phyloP scores from a whole-genome alignment of 805 yeast species.

The Suhomyces xylopsoci region DNA sequence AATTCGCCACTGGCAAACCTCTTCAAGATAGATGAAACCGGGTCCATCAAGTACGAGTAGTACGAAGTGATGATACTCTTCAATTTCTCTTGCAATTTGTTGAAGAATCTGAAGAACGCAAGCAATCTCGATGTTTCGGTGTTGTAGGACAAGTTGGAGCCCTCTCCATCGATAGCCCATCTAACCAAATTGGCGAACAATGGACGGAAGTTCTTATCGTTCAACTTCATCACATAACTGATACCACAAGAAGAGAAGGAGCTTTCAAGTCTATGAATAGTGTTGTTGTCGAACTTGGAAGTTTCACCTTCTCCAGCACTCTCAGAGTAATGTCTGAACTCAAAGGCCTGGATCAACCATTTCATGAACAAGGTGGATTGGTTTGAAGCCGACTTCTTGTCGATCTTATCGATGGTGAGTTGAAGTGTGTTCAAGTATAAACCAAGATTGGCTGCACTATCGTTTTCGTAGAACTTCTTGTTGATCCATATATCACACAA shows the following conservation, averaged over 20 bases:
- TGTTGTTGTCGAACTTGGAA: conserved; percentile 58
- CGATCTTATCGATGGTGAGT: conserved; percentile 59
- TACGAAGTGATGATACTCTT: conserved; percentile 86
- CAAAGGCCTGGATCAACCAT: conserved; percentile 68
- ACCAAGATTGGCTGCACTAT: conserved; percentile 48
- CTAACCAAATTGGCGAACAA: conserved; percentile 78
- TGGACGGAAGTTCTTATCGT: conserved; percentile 92
- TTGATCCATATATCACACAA: conserved; percentile 61
- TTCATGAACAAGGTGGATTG: conserved; percentile 66
- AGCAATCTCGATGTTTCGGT: conserved; percentile 56
- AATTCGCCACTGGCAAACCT: conserved; percentile 45
- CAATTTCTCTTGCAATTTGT: conserved; percentile 76
- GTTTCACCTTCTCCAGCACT: conserved; percentile 24
- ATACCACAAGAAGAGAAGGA: conserved; percentile 72
- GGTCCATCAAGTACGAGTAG: conserved; percentile 79
- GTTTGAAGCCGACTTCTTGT: conserved; percentile 71
- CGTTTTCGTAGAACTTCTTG: conserved; percentile 31
- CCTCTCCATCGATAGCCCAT: conserved; percentile 92
- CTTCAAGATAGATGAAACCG: conserved; percentile 56
- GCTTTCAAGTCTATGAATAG: conserved; percentile 78
- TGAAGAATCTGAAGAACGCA: conserved; percentile 83
- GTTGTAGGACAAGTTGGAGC: conserved; percentile 44
- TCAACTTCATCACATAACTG: conserved; percentile 79
- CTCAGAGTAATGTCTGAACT: conserved; percentile 52
- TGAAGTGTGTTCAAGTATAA: conserved; percentile 68